Base-by-base conservation (phyloP, 2,329 filamentous ascomycete genomes). In the Cercospora sp. region DNA sequence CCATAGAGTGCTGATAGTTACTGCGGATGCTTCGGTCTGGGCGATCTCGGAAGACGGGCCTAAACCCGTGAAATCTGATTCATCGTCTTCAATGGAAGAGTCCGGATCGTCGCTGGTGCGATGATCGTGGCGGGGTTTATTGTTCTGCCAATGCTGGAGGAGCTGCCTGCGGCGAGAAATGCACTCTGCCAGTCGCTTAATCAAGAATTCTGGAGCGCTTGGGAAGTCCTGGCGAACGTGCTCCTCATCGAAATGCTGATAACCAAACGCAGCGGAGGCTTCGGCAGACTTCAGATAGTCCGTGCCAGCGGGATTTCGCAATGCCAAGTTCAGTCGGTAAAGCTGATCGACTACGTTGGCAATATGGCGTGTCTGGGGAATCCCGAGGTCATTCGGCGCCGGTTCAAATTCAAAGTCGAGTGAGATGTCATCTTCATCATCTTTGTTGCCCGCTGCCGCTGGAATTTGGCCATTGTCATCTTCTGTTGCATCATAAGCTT, bases 71-170 rank as follows among this genome's bases (percentile, higher is more conserved):
- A 6, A 6, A 5, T 13, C 18, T 13, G 10, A 12, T 26, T 26
- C 10, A 13, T 51, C 20, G 20, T 13, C 18, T 6, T 51, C 20
- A 3, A 26, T 3, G 12, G 45, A 51, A 20, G 45, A 6, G 5
- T 26, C 18, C 4, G 45, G 9, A 8, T 12, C 18, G 3, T 20
- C 42, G 42, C 42, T 48, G 18, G 42, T 48, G 18, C n/a, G 9
- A 48, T 9, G 18, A 10, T 48, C n/a, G 9, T n/a, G 42, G 18
- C 13, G 0, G 10, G n/a, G 10, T 5, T 0, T 79, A 2, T 74
- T 40, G 51, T 77, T 74, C 64, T 80, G 79, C 13, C 78, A 71
- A 61, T 80, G 80, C 4, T 70, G 74, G 2, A 80, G 69, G 48
- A 78, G 77, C 60, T 78, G 75, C 8, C 78, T 70, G 23, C 78